phyloP scores from a whole-genome alignment of 2,329 filamentous ascomycete species.

The Aspergillus sp. region DNA sequence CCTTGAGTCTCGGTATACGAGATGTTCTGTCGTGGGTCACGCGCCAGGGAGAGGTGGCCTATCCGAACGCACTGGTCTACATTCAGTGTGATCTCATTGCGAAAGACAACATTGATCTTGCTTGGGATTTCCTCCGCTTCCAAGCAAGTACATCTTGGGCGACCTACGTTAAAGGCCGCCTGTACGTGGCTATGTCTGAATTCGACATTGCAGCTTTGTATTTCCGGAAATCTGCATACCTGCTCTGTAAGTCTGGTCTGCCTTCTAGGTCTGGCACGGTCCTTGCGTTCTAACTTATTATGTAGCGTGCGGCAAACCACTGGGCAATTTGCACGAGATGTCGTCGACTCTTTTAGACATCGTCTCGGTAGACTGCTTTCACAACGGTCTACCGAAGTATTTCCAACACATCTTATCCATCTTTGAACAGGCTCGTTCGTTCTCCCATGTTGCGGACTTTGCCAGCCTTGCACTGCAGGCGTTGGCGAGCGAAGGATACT shows the following conservation, averaged over 20 bases:
- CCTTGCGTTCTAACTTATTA: conserved; percentile 18
- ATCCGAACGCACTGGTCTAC: conserved; percentile 63
- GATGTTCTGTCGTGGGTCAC: conserved; percentile 47
- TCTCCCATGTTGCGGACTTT: conserved; percentile 82
- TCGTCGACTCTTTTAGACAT: conserved; percentile 68
- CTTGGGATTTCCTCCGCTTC: conserved; percentile 67
- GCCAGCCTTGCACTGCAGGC: conserved; percentile 73
- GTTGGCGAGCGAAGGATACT: conserved; percentile 33
- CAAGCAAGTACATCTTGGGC: conserved; percentile 59
- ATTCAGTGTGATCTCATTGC: conserved; percentile 67
- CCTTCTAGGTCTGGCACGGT: not conserved
- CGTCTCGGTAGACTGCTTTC: conserved; percentile 66
- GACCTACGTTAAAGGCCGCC: conserved; percentile 78
- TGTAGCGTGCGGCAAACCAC: conserved; percentile 44
- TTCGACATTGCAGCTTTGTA: conserved; percentile 69
- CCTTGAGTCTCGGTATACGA: conserved; percentile 42
- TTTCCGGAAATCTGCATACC: conserved; percentile 81
- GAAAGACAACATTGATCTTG: conserved; percentile 66
- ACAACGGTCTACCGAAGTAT: conserved; percentile 77
- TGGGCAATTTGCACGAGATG: conserved; percentile 46
- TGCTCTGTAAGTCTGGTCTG: conserved; percentile 67
- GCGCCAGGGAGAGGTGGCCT: conserved; percentile 55
- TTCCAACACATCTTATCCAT: conserved; percentile 82
- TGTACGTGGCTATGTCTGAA: conserved; percentile 72
- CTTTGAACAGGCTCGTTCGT: conserved; percentile 74